Evolutionary conservation across 306 rosid species (phyloP), one percentile per base, ranked within the genome.

Genomic region (Canavalia gladiata): DNA sequence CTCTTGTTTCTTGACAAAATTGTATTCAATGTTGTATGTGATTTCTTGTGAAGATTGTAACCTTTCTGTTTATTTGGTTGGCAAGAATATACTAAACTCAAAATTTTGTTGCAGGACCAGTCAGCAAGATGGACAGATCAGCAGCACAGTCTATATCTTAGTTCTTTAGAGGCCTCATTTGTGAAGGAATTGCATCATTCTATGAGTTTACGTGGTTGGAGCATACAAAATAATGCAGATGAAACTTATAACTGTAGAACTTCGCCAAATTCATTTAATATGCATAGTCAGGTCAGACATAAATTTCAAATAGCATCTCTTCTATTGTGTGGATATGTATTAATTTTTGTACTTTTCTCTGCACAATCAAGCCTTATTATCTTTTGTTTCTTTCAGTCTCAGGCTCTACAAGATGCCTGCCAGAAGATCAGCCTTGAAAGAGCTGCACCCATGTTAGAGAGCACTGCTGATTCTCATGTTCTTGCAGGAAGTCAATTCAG

Each of bases 121-220:
- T 55, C 82, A 8, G 86, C 88, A 55, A 77, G 83, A 77, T 95
- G 99, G 99, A 95, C 99, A 68, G 84, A 95, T 84, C 89, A 95
- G 84, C 83, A 83, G 85, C 99, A 95, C 65, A 84, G 84, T 25
- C 84, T 30, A 85, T 95, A 91, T 86, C 82, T 95, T 83, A 84
- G 81, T 78, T 90, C 92, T 65, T 84, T 95, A 80, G 95, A 95
- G 83, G 87, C 97, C 60, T 91, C 99, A 50, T 95, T 95, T 83
- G 91, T 93, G 65, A 87, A 88, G 56, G 85, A 88, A 49, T 82
- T 95, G 86, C 88, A 89, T 69, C 81, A 5, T 45, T 87, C 90
- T 62, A 77, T 86, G 73, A 68, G 0, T 34, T 81, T 86, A 77
- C 82, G 75, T 55, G 80, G 81, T 76, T 73, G 64, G 85, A 42